Base-by-base conservation (phyloP, 2,329 filamentous ascomycete species). In the Metarhizium robertsii region DNA sequence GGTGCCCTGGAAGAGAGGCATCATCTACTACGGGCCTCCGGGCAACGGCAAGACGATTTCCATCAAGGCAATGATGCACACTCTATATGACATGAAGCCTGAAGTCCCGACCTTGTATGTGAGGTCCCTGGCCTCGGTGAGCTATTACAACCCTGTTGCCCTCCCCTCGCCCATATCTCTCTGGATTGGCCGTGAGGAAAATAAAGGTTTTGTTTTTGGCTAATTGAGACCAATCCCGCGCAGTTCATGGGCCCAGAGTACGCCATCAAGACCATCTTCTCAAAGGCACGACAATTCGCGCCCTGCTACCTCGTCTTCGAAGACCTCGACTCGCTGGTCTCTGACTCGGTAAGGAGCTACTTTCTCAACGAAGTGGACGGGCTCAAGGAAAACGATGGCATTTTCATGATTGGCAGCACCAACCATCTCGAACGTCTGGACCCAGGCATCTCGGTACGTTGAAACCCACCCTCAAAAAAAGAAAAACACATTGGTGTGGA, bases 301-400 rank as follows among this genome's bases (percentile, higher is more conserved):
- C 86, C 86, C 0, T 88, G 85, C 69, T 80, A 87, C 58, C 77
- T 89, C 3, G 81, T 89, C 45, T 86, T 89, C 56, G 86, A 89
- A 66, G 86, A 89, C 59, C 75, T 89, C 5, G 86, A 89, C 65
- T 83, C 79, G 8, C 77, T 88, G 38, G 79, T 89, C 48, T 76
- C 75, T 11, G 79, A 84, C 54, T 60, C 65, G 2, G 80, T 85
- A 14, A 75, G 85, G 32, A 83, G 78, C 53, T 88, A 87, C 71
- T 89, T 89, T 69, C 74, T 88, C 50, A 89, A 88, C 64, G 84
- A 88, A 67, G 80, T 88, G 3, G 86, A 89, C 59, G 86, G 86
- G 0, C 78, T 89, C 11, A 80, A 81, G 61, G 79, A 75, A 59
- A 89, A 89, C 60, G 82, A 88, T 60, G 86, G 86, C 11, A 87